These are phyloP conservation scores for Calocybe indica DNA, from an alignment of 768 basidiomycete species.

Conservation along the genomic window DNA sequence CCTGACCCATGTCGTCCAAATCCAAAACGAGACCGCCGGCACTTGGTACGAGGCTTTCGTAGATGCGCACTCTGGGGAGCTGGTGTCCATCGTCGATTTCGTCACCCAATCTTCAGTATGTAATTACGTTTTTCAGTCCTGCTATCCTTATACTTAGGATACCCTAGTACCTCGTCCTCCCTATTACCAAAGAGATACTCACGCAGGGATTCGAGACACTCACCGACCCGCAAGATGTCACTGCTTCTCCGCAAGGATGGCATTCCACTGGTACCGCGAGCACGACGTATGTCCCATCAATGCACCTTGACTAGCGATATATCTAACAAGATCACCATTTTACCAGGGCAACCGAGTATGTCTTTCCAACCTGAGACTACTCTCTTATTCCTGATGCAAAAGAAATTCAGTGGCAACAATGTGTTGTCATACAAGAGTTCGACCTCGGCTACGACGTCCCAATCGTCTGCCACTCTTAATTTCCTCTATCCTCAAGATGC, in stretches of 20 bases:
- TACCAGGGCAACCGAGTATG: constrained; percentile 4
- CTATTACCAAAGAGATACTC: constrained; percentile 38
- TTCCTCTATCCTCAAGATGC: constrained; percentile 33
- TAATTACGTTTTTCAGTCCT: constrained; percentile 1
- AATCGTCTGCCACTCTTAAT: constrained; percentile 30
- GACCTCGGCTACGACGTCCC: constrained; percentile 20
- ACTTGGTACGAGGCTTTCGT: constrained; percentile 55
- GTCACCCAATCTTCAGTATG: constrained; percentile 36
- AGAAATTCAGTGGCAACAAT: constrained; percentile 25
- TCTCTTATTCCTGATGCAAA: neutral
- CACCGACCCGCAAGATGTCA: constrained; percentile 38
- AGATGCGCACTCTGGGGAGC: constrained; percentile 45
- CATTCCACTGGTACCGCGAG: constrained; percentile 18
- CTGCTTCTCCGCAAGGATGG: constrained; percentile 43
- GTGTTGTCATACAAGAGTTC: constrained; percentile 24
- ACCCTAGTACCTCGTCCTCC: constrained; percentile 37
- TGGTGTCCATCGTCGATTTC: constrained; percentile 50
- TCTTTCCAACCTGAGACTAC: neutral
- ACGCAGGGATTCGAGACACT: constrained; percentile 39
- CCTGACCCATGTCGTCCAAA: constrained; percentile 34
- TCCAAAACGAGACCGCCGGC: constrained; percentile 25
- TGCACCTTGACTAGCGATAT: neutral
- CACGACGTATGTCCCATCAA: constrained; percentile 16
- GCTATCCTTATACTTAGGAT: constrained; percentile 10
- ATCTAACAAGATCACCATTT: neutral